Base-by-base conservation (phyloP, 2,329 filamentous ascomycete species). In the Sarocladium oryzae region DNA sequence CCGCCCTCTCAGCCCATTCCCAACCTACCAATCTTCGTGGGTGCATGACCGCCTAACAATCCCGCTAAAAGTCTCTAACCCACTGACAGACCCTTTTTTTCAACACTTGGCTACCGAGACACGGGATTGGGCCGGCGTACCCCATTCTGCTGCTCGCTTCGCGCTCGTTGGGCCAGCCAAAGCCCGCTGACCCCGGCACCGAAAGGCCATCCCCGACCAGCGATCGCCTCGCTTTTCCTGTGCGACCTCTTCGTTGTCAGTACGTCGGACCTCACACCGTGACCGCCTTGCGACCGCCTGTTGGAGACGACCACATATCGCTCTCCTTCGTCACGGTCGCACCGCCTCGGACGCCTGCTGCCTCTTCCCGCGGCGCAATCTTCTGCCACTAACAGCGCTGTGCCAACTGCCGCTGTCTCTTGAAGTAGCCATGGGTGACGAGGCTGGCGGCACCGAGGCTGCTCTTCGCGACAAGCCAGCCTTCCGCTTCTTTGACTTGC, bases 401-500 rank as follows among this genome's bases (percentile, higher is more conserved):
- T 48, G 4, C 26, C 24, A n/a, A 43, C 21, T 13, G 24, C 28
- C 28, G 28, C 13, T 13, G 28, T 30, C 21, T 20, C 28, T 33
- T 16, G 26, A 20, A 20, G 16, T 21, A 48, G 40, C 40, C 43
- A 48, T 48, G 43, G 43, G n/a, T 10, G 43, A 33, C 28, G 43
- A 33, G 43, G 43, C 26, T 32, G 43, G 26, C 26, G 26, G 26
- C 24, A 33, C 26, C 43, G 26, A 48, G 43, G 43, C 28, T 48
- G 28, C n/a, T 43, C 40, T 4, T 23, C 24, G 28, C 28, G 43
- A 33, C 16, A 33, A 48, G 26, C 6, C 26, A 26, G 7, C 43
- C 24, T 48, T 48, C 21, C 43, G 26, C 26, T 48, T 48, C 28
- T 23, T 48, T n/a, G 43, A 48, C 16, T 48, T 48, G 43, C 46